Base-by-base conservation (phyloP, 129 eudicot species). In the Centaurea solstitialis region DNA sequence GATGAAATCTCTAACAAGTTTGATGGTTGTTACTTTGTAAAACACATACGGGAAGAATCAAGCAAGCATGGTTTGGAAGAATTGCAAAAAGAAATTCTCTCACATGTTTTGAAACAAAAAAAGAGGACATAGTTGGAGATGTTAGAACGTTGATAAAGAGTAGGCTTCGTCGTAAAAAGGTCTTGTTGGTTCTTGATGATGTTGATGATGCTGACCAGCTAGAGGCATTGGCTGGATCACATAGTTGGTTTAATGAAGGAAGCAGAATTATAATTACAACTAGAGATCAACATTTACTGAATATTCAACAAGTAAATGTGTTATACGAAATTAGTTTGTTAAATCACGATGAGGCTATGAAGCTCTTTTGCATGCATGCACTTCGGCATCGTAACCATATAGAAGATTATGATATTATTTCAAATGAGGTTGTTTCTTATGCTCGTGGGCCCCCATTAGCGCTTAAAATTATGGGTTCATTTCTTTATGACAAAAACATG, bases 131-230 rank as follows among this genome's bases (percentile, higher is more conserved):
- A 11, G 15, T 1, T 45, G 17, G 57, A 45, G 57, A 45, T 45
- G 57, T 45, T 1, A 45, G n/a, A 10, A 45, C 0, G 5, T 45
- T 45, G 57, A 61, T 26, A n/a, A n/a, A n/a, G n/a, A n/a, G n/a
- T n/a, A n/a, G n/a, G n/a, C n/a, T n/a, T n/a, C n/a, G n/a, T n/a
- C 40, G 38, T 37, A 67, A 77, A 77, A 77, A 22, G 74, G 74
- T 73, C 13, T 28, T 73, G 11, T 9, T 73, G 23, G 77, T 73
- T 73, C 77, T 73, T 18, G 77, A 73, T 41, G 77, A 73, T 43
- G 77, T 73, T 37, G 77, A 73, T 73, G 21, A 73, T 73, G 30
- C 12, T 5, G 17, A 43, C 13, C 77, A 73, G 13, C 18, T 73
- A 15, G 24, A 40, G 1, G 62, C 33, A n/a, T 23, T 73, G 50